phyloP scores from a whole-genome alignment of 2,329 filamentous ascomycete genomes.

The Clonostachys solani region DNA sequence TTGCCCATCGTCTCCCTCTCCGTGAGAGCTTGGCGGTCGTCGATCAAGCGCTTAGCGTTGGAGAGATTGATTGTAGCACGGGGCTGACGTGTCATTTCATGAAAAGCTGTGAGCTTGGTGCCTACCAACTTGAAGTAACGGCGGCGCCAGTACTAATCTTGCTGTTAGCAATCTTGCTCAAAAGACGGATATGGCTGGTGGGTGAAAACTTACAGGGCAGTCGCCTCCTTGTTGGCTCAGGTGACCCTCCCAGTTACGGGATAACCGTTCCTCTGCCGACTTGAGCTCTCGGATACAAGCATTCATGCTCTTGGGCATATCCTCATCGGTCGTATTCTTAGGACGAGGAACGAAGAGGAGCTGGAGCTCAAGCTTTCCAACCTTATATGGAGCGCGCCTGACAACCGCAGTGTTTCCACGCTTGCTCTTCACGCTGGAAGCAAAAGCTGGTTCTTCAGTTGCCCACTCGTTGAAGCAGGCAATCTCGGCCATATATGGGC shows the following conservation, averaged over 20 bases:
- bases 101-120: conserved; percentile 89
- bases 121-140: conserved; percentile 95
- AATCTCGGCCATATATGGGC: conserved; percentile 82
- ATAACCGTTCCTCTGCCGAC: conserved; percentile 77
- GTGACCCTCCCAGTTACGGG: conserved; percentile 79
- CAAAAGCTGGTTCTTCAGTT: conserved; percentile 72
- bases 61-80: conserved; percentile 94
- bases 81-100: conserved; percentile 91
- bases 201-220: conserved; percentile 73
- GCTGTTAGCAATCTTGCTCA: conserved; percentile 28
- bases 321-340: conserved; percentile 80
- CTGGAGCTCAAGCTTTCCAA: conserved; percentile 92
- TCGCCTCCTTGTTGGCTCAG: conserved; percentile 97
- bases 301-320: conserved; percentile 99
- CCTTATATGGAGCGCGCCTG: conserved; percentile 89
- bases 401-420: conserved; percentile 66
- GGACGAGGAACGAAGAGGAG: conserved; percentile 92
- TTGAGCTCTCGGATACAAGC: conserved; percentile 90
- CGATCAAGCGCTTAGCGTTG: conserved; percentile 89
- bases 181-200: background rate
- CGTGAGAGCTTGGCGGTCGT: conserved; percentile 79
- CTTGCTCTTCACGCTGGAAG: conserved; percentile 94
- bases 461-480: conserved; percentile 99
- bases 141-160: conserved; percentile 83
- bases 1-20: conserved; percentile 79